Conservation (phyloP, 352 stramenopile species). For the Ophiocytium majus region DNA sequence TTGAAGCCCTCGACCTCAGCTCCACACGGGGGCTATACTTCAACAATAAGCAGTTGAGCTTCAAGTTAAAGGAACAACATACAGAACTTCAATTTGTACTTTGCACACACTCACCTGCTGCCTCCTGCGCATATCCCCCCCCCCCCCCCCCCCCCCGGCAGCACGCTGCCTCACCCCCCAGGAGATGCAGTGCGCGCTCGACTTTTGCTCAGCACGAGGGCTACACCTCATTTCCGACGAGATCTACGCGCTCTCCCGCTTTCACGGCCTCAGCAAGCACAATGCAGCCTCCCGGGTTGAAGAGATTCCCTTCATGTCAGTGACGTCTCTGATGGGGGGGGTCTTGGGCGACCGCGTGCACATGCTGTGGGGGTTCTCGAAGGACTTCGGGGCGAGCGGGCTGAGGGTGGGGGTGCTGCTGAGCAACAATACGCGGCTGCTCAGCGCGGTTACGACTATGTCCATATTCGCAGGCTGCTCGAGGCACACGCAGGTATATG, state of each 20-base stretch:
- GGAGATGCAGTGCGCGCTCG: conserved; percentile 63
- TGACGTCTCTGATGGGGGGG: conserved; percentile 56
- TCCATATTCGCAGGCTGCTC: not conserved
- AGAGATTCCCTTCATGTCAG: conserved; percentile 20
- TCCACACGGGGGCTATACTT: too few species aligned
- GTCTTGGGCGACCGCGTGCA: conserved; percentile 71
- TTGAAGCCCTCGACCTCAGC: too few species aligned
- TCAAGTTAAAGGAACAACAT: too few species aligned
- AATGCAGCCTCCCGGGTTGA: not conserved
- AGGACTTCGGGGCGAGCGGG: conserved; percentile 79
- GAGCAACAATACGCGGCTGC: not conserved
- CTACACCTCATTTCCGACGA: conserved; percentile 80
- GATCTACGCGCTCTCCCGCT: conserved; percentile 72
- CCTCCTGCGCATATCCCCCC: too few species aligned
- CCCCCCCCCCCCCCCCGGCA: too few species aligned
- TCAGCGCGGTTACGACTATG: not conserved
- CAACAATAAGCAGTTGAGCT: too few species aligned
- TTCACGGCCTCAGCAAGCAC: not conserved
- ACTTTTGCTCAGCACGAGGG: conserved; percentile 63
- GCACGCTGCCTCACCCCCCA: conserved; percentile 67
- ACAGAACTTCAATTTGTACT: too few species aligned
- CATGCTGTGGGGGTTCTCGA: conserved; percentile 77
- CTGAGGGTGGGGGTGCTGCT: conserved; percentile 66
- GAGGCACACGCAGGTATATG: not conserved
- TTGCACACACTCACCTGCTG: too few species aligned